A percentile compares a stretch with the other conserved stretches of the same genome.
These are phyloP conservation scores for Kitagawia praeruptora DNA, from an alignment of 129 eudicot species.

Conservation along the genomic window DNA sequence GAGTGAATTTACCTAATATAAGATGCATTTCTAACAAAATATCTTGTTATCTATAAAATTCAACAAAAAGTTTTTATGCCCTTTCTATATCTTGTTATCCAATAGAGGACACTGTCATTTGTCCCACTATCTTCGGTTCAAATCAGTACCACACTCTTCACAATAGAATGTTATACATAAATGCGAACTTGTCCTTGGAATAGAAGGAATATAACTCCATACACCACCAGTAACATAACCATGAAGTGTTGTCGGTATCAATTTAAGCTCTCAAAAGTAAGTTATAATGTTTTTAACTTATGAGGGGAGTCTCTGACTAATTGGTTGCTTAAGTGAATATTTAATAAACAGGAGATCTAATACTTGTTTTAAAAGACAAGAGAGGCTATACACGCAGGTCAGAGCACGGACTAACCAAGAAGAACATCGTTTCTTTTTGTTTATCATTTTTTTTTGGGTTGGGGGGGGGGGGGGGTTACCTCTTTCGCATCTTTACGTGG, in stretches of 20 bases:
- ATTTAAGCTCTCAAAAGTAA: background rate
- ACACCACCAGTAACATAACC: background rate
- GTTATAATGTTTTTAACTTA: background rate
- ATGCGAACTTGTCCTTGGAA: background rate
- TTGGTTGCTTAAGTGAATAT: background rate
- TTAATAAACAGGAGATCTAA: background rate
- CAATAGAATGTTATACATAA: background rate
- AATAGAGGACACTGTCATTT: background rate
- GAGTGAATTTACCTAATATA: no score
- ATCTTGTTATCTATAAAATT: background rate
- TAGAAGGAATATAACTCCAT: background rate
- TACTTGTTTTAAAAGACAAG: background rate
- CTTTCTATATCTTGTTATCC: background rate
- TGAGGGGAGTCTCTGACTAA: background rate
- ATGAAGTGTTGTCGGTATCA: background rate
- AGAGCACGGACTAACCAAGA: background rate
- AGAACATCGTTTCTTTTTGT: background rate
- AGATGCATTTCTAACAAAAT: no score
- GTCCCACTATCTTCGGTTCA: background rate
- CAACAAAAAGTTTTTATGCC: background rate
- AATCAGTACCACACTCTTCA: background rate
- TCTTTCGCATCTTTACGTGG: slow-evolving; percentile 98
- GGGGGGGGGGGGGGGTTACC: slow-evolving; percentile 28
- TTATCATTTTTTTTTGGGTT: background rate
- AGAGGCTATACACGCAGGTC: background rate